Evolutionary conservation across 352 stramenopile genomes (phyloP), one percentile per base, ranked within the genome.

Genomic region (Pythium rhizo-oryzae): DNA sequence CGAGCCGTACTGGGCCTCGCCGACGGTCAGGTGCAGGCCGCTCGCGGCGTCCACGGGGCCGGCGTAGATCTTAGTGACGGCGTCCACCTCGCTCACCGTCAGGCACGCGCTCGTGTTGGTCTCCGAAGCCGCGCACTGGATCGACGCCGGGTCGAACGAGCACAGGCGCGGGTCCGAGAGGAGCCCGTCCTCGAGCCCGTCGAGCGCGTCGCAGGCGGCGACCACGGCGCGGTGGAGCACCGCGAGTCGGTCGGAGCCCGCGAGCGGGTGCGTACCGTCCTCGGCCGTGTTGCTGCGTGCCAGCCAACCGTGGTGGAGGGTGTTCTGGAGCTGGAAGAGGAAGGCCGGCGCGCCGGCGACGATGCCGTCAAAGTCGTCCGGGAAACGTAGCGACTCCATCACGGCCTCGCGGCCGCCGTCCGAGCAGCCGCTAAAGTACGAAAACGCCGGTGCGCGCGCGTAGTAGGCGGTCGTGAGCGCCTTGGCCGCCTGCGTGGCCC

Each of bases 371-470:
- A 78, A 78, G 58, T 81, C 74, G 23, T 70, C 68, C 16, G 74
- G 74, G 59, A 74, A 81, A 0, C 74, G 70, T 13, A 80, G 35
- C 6, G 71, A 71, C 37, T 81, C 74, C 74, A 81, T 81, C 2
- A 81, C 71, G 12, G 56, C 74, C 57, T 78, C 71, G 16, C 71
- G 74, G n/a, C 74, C 67, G n/a, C 74, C 68, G 28, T 81, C 74
- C 4, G 74, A 81, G 50, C 71, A 81, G 37, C 74, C 71, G 23
- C 76, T 81, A 57, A 82, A 82, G 70, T 80, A 80, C 25, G 76
- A 79, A 33, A 78, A 80, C 46, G 25, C 43, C 21, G 62, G 62
- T 11, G 64, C 62, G 58, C 80, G 70, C 13, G 70, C 76, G 49
- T 80, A 83, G 58, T 74, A 83, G 6, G 59, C 62, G 33, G 65